Base-by-base conservation (phyloP, 163 green algal genomes). In the Volvox carteri region DNA sequence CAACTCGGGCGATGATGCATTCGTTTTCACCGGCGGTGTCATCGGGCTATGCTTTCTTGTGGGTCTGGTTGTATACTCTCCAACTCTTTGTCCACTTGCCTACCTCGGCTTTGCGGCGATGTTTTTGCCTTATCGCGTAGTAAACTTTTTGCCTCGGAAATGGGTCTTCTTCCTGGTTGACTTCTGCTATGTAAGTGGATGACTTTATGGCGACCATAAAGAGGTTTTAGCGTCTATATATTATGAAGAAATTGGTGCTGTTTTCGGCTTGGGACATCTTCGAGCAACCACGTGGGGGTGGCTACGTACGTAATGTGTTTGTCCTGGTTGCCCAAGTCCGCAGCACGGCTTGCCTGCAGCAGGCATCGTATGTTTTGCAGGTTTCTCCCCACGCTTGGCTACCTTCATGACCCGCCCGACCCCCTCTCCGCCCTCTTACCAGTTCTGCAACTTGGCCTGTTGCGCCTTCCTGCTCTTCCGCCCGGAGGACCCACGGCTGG, bases 81-180 rank as follows among this genome's bases (percentile, higher is more conserved):
- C 88, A 21, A 68, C 56, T 33, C n/a, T 65, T 19, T 72, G 86
- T 30, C 84, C 91, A 1, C 25, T 81, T 4, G 25, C 83, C 1
- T 93, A 90, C 65, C 60, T 93, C 8, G 35, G 54, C 0, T 93
- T 93, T 30, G 76, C 54, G 21, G 78, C 75, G 1, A 21, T 83
- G 23, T 85, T 44, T 44, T 39, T 94, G 41, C 91, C 91, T 8
- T 90, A 83, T 52, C 78, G 91, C 2, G 72, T 87, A 9, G 33
- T 70, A 35, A 80, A 18, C 58, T 94, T 93, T 18, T 16, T 35
- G 5, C 37, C 28, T 16, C 70, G 87, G n/a, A 89, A 84, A 14
- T 93, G 90, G 70, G 56, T 52, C 37, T 96, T 96, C 56, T 97
- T 94, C 80, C 84, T 98, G 52, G 67, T 96, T 8, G 95, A 98